Evolutionary conservation across 139 green algal species (phyloP).

Genomic region (Yamagishiella unicocca): DNA sequence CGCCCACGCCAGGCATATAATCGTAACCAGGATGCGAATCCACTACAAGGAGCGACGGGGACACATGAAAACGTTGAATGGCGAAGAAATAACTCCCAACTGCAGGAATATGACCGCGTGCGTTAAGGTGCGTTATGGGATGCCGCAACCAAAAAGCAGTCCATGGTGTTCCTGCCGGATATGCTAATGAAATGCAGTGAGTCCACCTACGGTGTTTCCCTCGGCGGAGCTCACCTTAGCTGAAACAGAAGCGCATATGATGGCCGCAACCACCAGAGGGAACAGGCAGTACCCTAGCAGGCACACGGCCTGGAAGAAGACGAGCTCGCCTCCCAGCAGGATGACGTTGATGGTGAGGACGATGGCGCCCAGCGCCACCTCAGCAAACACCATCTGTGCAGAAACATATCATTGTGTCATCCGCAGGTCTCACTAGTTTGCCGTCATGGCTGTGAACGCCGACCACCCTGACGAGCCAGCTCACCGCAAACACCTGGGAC

Average conservation of each 20-base stretch:
- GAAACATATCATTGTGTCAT: no score
- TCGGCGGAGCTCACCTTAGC: constrained; percentile 37
- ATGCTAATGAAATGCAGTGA: constrained; percentile 45
- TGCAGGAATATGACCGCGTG: no score
- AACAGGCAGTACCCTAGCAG: constrained; percentile 99
- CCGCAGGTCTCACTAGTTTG: no score
- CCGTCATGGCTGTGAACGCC: no score
- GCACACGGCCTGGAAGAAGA: constrained; percentile 97
- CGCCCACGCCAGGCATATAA: constrained; percentile 82
- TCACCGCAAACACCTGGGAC: constrained; percentile 84
- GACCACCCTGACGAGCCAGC: no score
- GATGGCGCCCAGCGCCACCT: constrained; percentile 89
- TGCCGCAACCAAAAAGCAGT: no score
- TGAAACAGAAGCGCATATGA: constrained; percentile 69
- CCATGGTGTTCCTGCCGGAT: no score
- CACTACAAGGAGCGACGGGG: no score
- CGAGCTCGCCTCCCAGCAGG: constrained; percentile 96
- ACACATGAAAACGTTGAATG: no score
- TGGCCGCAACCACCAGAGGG: constrained; percentile 88
- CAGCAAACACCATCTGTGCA: constrained; percentile 92
- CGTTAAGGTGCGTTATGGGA: no score
- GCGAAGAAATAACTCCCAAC: no score
- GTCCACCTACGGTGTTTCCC: constrained; percentile 7
- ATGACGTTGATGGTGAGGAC: constrained; percentile 97
- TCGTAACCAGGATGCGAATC: constrained; percentile 60